phyloP scores from a whole-genome alignment of 1,284 basidiomycete species.

The Apiotrichum gracile region DNA sequence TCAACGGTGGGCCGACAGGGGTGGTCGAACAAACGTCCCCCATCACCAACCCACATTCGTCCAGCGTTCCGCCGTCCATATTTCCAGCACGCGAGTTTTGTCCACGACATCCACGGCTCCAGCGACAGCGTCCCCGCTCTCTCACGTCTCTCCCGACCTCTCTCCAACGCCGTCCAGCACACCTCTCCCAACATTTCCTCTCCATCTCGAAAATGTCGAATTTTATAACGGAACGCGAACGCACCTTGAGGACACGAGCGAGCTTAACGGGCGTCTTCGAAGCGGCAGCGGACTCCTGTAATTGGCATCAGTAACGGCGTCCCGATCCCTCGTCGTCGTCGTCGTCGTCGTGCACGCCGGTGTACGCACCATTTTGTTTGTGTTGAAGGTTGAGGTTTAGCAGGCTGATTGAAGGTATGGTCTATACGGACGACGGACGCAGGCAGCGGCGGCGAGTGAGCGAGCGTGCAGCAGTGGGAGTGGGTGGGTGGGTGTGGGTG shows the following conservation, averaged over 20 bases:
- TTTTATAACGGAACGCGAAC: not conserved
- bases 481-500: too few species aligned
- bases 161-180: not conserved
- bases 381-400: conserved; percentile 21
- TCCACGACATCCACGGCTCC: not conserved
- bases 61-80: too few species aligned
- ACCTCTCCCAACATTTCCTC: not conserved
- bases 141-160: not conserved
- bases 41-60: too few species aligned
- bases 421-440: not conserved
- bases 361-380: conserved; percentile 34
- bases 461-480: not conserved
- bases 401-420: not conserved
- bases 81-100: too few species aligned
- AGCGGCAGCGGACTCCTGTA: conserved; percentile 61
- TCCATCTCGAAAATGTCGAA: not conserved
- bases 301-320: conserved; percentile 2
- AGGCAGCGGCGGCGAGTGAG: not conserved
- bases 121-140: not conserved
- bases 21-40: too few species aligned
- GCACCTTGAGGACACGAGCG: conserved; percentile 74
- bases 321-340: not conserved
- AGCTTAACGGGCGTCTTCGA: conserved; percentile 81
- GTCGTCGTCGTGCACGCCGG: not conserved
- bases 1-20: too few species aligned